Evolutionary conservation across 768 basidiomycete genomes (phyloP), one percentile per base, ranked within the genome.

Genomic region (Collybiopsis confluens): DNA sequence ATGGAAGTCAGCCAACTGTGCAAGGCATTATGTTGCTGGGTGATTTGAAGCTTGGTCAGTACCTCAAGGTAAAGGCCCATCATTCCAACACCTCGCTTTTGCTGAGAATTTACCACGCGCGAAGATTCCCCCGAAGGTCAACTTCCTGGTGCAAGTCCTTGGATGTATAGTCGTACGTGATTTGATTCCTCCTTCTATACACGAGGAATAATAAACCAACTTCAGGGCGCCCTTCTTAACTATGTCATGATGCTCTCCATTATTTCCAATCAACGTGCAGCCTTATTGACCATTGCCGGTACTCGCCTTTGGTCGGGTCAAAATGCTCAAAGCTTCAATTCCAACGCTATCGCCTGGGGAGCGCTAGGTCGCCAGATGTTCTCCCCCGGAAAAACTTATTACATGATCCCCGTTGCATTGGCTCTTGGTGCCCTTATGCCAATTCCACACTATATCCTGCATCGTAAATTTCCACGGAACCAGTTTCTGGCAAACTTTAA

Each of bases 101-200:
- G 3, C 6, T 10, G 13, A 20, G 23, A n/a, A n/a, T n/a, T 8
- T 13, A 21, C 1, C 13, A 11, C 6, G 30, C n/a, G 4, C 11
- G 10, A n/a, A 48, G 68, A 69, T 80, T 27, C 73, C 78, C 8
- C 78, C 78, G 20, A 74, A 74, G 35, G 68, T 72, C 52, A 70
- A 76, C 23, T 79, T 81, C 65, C 62, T 68, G 23, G 73, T 73
- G 20, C 78, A 80, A 59, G 66, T 69, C 24, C 55, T 71, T 42
- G 78, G 79, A 5, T 41, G 64, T 80, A 36, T 52, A 13, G 53
- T 70, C 47, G 55, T 48, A 37, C 9, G 47, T 48, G 30, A 7
- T 4, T 23, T 20, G 30, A 16, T 2, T 35, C 35, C 35, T 45
- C 7, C 8, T 6, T 26, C 30, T 13, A 33, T 13, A 13, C 5